Evolutionary conservation across 345 rosid genomes (phyloP), one percentile per base, ranked within the genome.

Genomic region (Physaria fendleri): DNA sequence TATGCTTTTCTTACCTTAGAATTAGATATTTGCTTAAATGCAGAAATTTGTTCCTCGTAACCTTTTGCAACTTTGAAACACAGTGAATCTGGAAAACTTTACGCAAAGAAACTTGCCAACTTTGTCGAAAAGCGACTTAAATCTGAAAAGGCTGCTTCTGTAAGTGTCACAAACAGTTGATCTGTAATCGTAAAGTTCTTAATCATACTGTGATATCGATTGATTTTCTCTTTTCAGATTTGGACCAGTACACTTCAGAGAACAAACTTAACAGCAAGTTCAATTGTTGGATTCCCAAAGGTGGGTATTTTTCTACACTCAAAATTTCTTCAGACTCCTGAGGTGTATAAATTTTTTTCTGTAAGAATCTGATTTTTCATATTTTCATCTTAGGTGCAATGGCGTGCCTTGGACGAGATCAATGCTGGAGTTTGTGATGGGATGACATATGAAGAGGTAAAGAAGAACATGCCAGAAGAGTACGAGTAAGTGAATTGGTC

Each of bases 241-340:
- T 94, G 99, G 97, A 94, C 97, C 41, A 94, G 99, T 81, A 94
- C 99, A n/a, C 77, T 94, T 56, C 97, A 94, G 78, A 79, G 99
- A 66, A 78, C 96, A 18, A 87, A 85, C 71, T 62, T 83, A 34
- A 83, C 97, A 49, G 99, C 97, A 61, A 77, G 81, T 71, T 85
- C 99, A 9, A 85, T 90, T 48, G 81, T 63, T 59, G 97, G 89
- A 67, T 94, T 94, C 48, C 99, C 99, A 15, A 94, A 94, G 95
- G 99, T 94, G 59, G 39, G 75, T 18, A 50, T 64, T 43, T 45
- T 30, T 54, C 11, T 17, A 15, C 24, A 37, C 20, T 44, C 39
- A 29, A 20, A 33, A 55, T 27, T 13, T 44, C 51, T 23, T 56
- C 27, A 0, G 13, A 18, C 41, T 44, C 42, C 17, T 29, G 22